Conservation (phyloP, 2,329 filamentous ascomycete genomes). For the Penicillium glabrum region DNA sequence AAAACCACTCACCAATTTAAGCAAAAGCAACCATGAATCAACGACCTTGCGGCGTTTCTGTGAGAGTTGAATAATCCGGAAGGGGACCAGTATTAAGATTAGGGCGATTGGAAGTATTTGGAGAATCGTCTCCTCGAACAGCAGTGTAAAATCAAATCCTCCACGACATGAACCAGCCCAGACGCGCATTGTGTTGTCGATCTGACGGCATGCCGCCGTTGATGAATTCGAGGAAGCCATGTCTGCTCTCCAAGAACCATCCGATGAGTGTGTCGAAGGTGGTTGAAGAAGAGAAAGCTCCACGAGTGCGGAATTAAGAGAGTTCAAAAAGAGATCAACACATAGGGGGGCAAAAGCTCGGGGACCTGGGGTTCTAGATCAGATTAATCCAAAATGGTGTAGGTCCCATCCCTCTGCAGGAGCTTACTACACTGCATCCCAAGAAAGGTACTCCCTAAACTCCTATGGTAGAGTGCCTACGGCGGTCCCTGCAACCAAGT, state of each 20-base stretch:
- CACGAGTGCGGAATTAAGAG: slow-evolving; percentile 11
- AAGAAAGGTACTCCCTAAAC: slow-evolving; percentile 17
- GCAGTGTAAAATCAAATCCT: slow-evolving; percentile 46
- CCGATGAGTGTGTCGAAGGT: slow-evolving; percentile 12
- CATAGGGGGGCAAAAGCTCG: slow-evolving; percentile 6
- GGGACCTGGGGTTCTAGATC: slow-evolving; percentile 18
- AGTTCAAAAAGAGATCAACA: slow-evolving; percentile 7
- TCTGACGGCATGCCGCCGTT: slow-evolving; percentile 28
- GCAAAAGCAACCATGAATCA: slow-evolving; percentile 27
- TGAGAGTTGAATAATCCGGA: slow-evolving; percentile 37
- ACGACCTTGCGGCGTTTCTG: slow-evolving; percentile 37
- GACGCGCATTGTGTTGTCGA: slow-evolving; percentile 37
- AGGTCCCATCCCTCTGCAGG: slow-evolving; percentile 22
- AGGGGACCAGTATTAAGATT: slow-evolving; percentile 34
- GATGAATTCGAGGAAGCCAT: slow-evolving; percentile 28
- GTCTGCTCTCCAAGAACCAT: slow-evolving; percentile 25
- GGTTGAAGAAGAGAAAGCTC: slow-evolving; percentile 13
- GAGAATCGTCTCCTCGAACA: slow-evolving; percentile 48
- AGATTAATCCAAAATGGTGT: slow-evolving; percentile 18
- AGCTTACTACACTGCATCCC: slow-evolving; percentile 20
- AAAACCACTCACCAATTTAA: slow-evolving; percentile 36
- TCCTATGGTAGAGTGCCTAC: slow-evolving; percentile 11
- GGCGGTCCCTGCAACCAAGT: slow-evolving; percentile 21
- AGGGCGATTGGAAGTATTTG: slow-evolving; percentile 37
- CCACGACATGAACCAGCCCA: slow-evolving; percentile 37